Conservation (phyloP, 768 basidiomycete species). For the Macrolepiota dolichaula region DNA sequence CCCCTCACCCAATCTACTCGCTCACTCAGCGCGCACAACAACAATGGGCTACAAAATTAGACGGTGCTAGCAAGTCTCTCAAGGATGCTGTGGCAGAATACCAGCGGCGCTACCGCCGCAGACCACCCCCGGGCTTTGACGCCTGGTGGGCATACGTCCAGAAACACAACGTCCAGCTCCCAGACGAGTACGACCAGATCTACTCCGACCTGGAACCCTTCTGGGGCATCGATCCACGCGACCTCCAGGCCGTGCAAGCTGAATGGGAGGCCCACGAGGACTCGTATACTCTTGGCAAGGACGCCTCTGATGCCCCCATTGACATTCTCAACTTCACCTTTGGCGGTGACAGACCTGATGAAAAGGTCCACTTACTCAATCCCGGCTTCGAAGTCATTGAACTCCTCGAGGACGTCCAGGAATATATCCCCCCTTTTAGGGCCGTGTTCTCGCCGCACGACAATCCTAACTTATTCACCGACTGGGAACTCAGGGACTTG, state of each 20-base stretch:
- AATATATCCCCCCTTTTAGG: conserved; percentile 41
- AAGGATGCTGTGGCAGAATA: conserved; percentile 77
- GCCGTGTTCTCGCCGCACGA: conserved; percentile 52
- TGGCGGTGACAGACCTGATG: conserved; percentile 18
- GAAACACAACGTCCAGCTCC: conserved; percentile 63
- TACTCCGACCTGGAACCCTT: conserved; percentile 75
- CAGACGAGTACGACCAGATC: conserved; percentile 83
- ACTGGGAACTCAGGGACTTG: conserved; percentile 29
- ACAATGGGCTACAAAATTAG: conserved; percentile 57
- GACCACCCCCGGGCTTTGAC: conserved; percentile 84
- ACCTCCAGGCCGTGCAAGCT: conserved; percentile 30
- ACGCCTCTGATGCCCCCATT: conserved; percentile 20
- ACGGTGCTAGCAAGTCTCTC: conserved; percentile 70
- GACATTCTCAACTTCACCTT: conserved; percentile 27
- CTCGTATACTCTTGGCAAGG: conserved; percentile 38
- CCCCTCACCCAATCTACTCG: conserved; percentile 71
- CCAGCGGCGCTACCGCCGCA: conserved; percentile 62
- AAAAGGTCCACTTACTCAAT: conserved; percentile 22
- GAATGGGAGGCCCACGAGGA: conserved; percentile 36
- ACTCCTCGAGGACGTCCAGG: conserved; percentile 37
- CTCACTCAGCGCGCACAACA: conserved; percentile 71
- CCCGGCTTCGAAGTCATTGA: conserved; percentile 31
- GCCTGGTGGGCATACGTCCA: conserved; percentile 49
- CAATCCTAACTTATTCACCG: conserved; percentile 36
- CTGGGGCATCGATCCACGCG: conserved; percentile 54